A percentile compares a stretch with the other conserved stretches of the same genome.
phyloP scores from a whole-genome alignment of 2,329 filamentous ascomycete genomes.

The Colletotrichum sp. region DNA sequence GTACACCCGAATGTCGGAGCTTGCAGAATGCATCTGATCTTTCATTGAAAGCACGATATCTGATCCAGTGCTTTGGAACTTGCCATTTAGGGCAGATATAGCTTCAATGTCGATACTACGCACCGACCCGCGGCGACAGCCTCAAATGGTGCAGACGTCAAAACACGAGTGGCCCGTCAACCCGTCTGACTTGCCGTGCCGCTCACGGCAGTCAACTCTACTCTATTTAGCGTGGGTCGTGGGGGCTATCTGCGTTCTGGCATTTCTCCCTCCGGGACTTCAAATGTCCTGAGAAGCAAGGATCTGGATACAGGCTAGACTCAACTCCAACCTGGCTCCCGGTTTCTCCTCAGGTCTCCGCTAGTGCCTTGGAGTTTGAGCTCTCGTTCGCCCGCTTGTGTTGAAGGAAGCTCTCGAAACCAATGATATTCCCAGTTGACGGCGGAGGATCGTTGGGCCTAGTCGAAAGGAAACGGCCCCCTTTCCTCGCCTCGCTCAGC shows the following conservation, averaged over 20 bases:
- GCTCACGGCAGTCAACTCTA: conserved; percentile 2
- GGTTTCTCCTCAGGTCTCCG: neutral
- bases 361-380: neutral
- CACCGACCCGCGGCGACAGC: neutral
- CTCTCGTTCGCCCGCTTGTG: neutral
- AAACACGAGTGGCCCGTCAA: neutral
- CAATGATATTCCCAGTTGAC: neutral
- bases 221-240: neutral
- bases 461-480: neutral
- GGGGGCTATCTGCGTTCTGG: neutral
- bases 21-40: neutral
- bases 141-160: neutral
- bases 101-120: neutral
- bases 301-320: neutral
- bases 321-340: neutral
- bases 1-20: neutral
- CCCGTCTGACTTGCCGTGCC: neutral
- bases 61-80: neutral
- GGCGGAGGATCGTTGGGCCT: neutral
- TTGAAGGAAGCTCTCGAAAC: neutral
- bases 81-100: neutral
- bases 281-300: neutral
- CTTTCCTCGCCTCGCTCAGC: neutral
- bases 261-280: neutral
- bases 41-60: neutral